Conservation (phyloP, 169 alveolate species). For the Cryptosporidium ryanae region DNA sequence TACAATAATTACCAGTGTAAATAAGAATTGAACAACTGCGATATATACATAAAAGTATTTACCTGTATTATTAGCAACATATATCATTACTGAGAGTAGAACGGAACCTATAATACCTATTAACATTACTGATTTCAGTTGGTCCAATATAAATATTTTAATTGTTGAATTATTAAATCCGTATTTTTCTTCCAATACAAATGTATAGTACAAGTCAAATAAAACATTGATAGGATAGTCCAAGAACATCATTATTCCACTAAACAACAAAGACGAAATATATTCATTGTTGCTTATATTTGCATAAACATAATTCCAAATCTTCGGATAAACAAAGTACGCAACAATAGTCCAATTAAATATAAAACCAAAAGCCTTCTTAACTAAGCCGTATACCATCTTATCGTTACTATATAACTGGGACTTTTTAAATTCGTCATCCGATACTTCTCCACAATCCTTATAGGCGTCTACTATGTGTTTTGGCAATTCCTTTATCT, state of each 20-base stretch:
- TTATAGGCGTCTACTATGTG: conserved; percentile 20
- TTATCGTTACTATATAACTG: conserved; percentile 36
- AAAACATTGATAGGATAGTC: conserved; percentile 37
- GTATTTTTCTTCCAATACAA: conserved; percentile 54
- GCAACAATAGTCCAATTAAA: conserved; percentile 31
- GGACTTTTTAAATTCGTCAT: conserved; percentile 28
- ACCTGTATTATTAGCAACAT: conserved; percentile 56
- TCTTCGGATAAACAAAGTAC: conserved; percentile 18
- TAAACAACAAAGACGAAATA: conserved; percentile 39
- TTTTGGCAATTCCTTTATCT: conserved; percentile 32
- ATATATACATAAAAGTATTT: conserved; percentile 58
- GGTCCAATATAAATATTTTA: conserved; percentile 23
- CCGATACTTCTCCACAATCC: conserved; percentile 40
- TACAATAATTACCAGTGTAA: not conserved
- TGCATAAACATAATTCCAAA: conserved; percentile 39
- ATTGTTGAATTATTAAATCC: conserved; percentile 52
- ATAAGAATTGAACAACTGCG: conserved; percentile 23
- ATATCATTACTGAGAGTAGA: conserved; percentile 15
- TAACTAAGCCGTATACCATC: conserved; percentile 21
- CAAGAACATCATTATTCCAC: conserved; percentile 5
- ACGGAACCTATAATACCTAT: conserved; percentile 8
- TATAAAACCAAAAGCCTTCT: conserved; percentile 25
- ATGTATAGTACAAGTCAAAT: conserved; percentile 43
- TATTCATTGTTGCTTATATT: conserved; percentile 48
- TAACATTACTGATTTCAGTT: conserved; percentile 12